Conservation (phyloP, 352 stramenopile species). For the Globisporangium paroecandrum region DNA sequence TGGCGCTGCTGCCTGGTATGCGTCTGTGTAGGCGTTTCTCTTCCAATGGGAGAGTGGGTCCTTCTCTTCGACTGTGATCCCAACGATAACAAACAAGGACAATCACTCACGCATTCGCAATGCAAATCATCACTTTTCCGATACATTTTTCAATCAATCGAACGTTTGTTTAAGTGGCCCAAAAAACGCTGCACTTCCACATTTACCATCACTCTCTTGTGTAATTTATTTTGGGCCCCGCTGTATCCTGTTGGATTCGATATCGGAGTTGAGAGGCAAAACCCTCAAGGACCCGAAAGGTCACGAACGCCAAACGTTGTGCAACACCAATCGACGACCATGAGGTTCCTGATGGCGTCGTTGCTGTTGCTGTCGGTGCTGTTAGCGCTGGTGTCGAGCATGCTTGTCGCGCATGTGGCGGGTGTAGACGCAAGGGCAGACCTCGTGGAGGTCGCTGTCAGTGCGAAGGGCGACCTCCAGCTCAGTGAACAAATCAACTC, state of each 20-base stretch:
- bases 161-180: too few species aligned
- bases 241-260: too few species aligned
- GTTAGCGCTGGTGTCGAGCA: not conserved
- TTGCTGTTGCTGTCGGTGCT: not conserved
- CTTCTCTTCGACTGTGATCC: not conserved
- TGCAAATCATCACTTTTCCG: too few species aligned
- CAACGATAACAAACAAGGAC: not conserved
- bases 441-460: slow-evolving; percentile 12
- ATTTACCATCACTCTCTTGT: too few species aligned
- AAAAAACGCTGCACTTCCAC: too few species aligned
- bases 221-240: too few species aligned
- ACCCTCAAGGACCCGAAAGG: not conserved
- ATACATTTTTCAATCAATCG: too few species aligned
- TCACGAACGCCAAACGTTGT: not conserved
- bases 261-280: not conserved
- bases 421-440: not conserved
- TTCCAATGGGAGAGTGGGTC: slow-evolving; percentile 8
- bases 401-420: not conserved
- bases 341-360: not conserved
- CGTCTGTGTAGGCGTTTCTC: not conserved
- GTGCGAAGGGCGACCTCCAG: not conserved
- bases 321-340: not conserved
- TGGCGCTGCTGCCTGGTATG: not conserved
- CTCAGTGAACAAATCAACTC: not conserved
- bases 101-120: slow-evolving; percentile 3